Evolutionary conservation across 192 early-diverging fungal genomes (phyloP).

Genomic region (Umbelopsis isabellina): DNA sequence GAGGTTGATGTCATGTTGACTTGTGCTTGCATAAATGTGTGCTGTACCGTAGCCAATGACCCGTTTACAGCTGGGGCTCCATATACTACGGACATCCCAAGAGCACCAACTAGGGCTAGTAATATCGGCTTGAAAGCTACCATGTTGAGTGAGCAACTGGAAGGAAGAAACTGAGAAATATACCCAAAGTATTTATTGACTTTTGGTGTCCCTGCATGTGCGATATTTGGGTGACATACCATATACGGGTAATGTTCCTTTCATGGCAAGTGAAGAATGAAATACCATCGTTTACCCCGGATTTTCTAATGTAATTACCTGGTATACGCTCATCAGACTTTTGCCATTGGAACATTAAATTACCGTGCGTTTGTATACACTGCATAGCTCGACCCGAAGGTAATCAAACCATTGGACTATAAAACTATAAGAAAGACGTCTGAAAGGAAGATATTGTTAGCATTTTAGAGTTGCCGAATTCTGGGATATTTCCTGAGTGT

Average conservation of each 20-base stretch:
- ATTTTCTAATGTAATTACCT: too few relatives aligned
- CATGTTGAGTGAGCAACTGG: neutral
- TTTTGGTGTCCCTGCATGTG: neutral
- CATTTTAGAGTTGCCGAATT: too few relatives aligned
- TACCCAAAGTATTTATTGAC: neutral
- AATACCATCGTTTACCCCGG: too few relatives aligned
- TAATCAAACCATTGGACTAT: too few relatives aligned
- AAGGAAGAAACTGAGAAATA: neutral
- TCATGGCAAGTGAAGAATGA: neutral
- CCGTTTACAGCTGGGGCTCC: neutral
- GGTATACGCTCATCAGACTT: too few relatives aligned
- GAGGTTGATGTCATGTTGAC: constrained; percentile 16
- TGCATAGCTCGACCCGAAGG: too few relatives aligned
- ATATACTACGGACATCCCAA: neutral
- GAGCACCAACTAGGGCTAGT: neutral
- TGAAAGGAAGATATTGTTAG: too few relatives aligned
- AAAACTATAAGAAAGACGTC: too few relatives aligned
- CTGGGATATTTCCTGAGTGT: too few relatives aligned
- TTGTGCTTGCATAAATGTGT: constrained; percentile 20
- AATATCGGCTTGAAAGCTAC: neutral
- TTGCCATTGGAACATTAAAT: too few relatives aligned
- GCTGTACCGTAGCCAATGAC: constrained; percentile 1
- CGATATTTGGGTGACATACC: neutral
- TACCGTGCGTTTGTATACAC: too few relatives aligned
- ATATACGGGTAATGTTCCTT: constrained; percentile 11